These are phyloP conservation scores for Silene latifolia DNA, from an alignment of 148 eudicot species.

Conservation along the genomic window DNA sequence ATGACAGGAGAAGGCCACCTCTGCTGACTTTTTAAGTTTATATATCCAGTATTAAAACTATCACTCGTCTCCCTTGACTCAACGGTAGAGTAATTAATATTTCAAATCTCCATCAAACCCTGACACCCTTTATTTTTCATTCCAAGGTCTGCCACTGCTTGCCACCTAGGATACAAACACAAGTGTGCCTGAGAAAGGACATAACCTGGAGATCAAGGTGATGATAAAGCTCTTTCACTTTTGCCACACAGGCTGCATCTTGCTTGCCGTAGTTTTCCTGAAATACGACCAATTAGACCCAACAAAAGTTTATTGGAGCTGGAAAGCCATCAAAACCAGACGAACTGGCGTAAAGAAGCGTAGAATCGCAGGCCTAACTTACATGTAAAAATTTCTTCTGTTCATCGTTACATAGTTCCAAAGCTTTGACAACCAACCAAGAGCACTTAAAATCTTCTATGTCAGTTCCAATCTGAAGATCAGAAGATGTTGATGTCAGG, in stretches of 20 bases:
- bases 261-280: slow-evolving; percentile 93
- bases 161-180: not conserved
- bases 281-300: not conserved
- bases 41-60: not conserved
- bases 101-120: not conserved
- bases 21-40: not conserved
- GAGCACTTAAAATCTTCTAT: slow-evolving; percentile 87
- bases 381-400: slow-evolving; percentile 63
- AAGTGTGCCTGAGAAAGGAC: not conserved
- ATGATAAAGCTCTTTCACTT: slow-evolving; percentile 72
- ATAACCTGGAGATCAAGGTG: slow-evolving; percentile 65
- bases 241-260: slow-evolving; percentile 64
- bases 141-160: not conserved
- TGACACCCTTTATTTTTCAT: not conserved
- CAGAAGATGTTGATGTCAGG: slow-evolving; percentile 5
- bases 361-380: slow-evolving; percentile 22
- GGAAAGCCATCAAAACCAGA: not conserved
- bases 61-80: no score
- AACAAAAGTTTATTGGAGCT: not conserved
- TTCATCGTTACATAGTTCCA: slow-evolving; percentile 61
- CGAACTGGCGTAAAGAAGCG: not conserved
- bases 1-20: not conserved
- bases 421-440: slow-evolving; percentile 85
- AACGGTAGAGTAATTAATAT: no score
- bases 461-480: slow-evolving; percentile 76